Conservation (phyloP, 306 rosid species). For the Gastrolobium bilobum region DNA sequence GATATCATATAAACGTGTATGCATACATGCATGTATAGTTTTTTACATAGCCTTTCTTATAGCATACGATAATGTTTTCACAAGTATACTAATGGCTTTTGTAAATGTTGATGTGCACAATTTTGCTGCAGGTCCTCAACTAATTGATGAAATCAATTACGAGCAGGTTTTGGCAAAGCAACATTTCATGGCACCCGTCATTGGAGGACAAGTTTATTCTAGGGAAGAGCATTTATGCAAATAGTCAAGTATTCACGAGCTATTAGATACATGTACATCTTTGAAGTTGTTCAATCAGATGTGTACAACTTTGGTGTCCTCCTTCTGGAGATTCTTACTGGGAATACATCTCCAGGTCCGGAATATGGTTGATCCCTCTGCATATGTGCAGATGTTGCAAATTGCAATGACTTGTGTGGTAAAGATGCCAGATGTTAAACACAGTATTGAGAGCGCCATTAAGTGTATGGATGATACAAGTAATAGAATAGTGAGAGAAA, state of each 20-base stretch:
- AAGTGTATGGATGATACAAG: conserved; percentile 63
- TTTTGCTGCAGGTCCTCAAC: conserved; percentile 45
- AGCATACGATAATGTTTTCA: not conserved
- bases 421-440: conserved; percentile 87
- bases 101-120: conserved; percentile 2
- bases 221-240: conserved; percentile 1
- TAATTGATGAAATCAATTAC: conserved; percentile 39
- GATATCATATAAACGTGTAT: too few relatives aligned
- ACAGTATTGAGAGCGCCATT: conserved; percentile 8
- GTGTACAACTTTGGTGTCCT: conserved; percentile 94
- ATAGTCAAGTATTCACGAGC: not conserved
- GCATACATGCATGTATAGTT: not conserved
- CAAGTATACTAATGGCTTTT: not conserved
- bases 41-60: not conserved
- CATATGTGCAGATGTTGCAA: conserved; percentile 97
- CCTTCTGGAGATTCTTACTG: conserved; percentile 91
- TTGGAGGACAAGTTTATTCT: not conserved
- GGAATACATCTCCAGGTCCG: conserved; percentile 90
- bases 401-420: conserved; percentile 95
- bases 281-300: conserved; percentile 50
- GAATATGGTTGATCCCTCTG: conserved; percentile 98
- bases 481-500: too few relatives aligned
- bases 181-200: not conserved
- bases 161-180: conserved; percentile 1
- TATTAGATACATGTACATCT: conserved; percentile 42